A percentile compares a stretch with the other conserved stretches of the same genome.
These are phyloP conservation scores for Myriosclerotinia curreyana DNA, from an alignment of 2,329 filamentous ascomycete genomes.

Conservation along the genomic window DNA sequence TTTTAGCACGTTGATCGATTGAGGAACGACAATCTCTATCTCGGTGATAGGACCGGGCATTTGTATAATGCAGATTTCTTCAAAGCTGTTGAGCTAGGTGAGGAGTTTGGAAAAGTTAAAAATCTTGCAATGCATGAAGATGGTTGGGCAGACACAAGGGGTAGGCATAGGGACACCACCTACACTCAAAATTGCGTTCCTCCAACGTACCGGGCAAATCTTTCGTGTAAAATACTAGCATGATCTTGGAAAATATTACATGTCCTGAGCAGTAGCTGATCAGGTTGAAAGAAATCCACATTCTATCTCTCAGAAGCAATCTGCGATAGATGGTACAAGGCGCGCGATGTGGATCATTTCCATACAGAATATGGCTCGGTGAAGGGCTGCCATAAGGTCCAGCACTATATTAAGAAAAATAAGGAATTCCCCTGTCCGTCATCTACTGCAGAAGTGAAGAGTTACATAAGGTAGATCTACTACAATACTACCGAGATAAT, in stretches of 20 bases:
- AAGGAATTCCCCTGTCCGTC: neutral
- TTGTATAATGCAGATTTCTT: neutral
- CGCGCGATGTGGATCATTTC: neutral
- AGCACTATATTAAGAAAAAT: neutral
- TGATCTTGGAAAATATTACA: neutral
- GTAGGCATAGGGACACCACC: neutral
- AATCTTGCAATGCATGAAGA: neutral
- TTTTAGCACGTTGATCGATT: too few species aligned
- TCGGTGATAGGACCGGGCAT: too few species aligned
- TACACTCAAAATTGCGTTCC: neutral
- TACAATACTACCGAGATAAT: neutral
- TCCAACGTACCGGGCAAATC: neutral
- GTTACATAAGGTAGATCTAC: neutral
- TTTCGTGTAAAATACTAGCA: neutral
- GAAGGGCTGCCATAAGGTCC: neutral
- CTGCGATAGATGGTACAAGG: neutral
- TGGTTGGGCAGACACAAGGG: too few species aligned
- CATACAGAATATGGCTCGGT: neutral
- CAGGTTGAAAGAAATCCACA: neutral
- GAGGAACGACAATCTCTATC: too few species aligned
- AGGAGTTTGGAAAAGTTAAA: neutral
- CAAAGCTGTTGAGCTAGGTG: neutral
- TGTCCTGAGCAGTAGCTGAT: neutral
- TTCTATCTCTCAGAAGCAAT: neutral
- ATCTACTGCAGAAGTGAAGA: neutral